Evolutionary conservation across 805 yeast species (phyloP), one percentile per base, ranked within the genome.

Genomic region (Metschnikowia proteae): DNA sequence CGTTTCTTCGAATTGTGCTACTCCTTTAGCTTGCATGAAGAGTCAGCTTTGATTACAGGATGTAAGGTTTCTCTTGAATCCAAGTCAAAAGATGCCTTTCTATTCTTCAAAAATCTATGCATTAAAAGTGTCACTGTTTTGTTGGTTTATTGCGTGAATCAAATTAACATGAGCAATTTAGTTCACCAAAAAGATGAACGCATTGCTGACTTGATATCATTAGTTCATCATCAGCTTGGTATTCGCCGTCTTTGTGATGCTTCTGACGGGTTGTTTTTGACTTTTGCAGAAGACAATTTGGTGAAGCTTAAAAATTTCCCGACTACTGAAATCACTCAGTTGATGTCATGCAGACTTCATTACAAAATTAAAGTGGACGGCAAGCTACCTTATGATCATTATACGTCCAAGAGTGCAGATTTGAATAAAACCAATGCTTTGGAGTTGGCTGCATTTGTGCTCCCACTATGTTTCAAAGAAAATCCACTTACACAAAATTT

Each of bases 281-380:
- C 73, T 13, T 66, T 86, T 27, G 71, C 84, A 0, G 85, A 89
- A 55, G 69, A 72, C 6, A 73, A 78, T 17, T 66, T 86, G 31
- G 68, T 80, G 11, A 56, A 67, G 0, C 64, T 78, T 27, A 67
- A 73, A 6, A 75, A 74, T 4, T 75, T 86, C 2, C 55, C 60
- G 5, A 91, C 86, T 40, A 72, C 74, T 6, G 94, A 89, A 39
- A 63, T 92, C 41, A 75, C 88, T 6, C 98, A 92, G 59, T 75
- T 88, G 31, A 66, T 94, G 23, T 75, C 82, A 53, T 94, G 99
- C 62, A 76, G 86, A 7, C 89, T 84, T 58, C 95, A 89, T 39
- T 74, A 88, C 44, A 66, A 71, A 2, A 69, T 90, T 3, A 70
- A 83, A 1, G 71, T 80, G 8, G 88, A 84, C 10, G 72, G 73